Conservation (phyloP, 2,329 filamentous ascomycete genomes). For the Pseudogymnoascus sp. region DNA sequence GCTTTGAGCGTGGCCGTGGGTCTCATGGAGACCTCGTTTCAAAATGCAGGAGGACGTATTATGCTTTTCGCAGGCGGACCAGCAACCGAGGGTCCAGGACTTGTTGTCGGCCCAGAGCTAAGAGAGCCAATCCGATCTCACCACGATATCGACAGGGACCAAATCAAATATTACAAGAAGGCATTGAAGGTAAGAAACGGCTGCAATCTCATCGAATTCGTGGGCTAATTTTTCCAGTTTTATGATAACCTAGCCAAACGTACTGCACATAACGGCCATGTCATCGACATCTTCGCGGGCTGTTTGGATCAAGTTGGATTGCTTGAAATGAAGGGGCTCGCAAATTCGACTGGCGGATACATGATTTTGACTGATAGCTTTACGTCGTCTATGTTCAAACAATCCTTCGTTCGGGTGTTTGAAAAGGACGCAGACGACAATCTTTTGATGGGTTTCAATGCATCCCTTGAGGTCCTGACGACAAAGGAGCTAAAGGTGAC, state of each 20-base stretch:
- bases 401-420: conserved; percentile 94
- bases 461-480: conserved; percentile 86
- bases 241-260: conserved; percentile 92
- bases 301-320: conserved; percentile 96
- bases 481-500: conserved; percentile 98
- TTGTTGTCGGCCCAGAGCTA: conserved; percentile 92
- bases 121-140: conserved; percentile 96
- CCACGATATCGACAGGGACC: conserved; percentile 97
- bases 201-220: neutral
- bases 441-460: conserved; percentile 96
- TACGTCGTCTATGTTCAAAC: conserved; percentile 98
- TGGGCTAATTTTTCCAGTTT: conserved; percentile 49
- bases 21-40: conserved; percentile 86
- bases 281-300: conserved; percentile 95
- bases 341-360: conserved; percentile 92
- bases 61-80: conserved; percentile 97
- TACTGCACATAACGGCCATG: conserved; percentile 90
- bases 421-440: conserved; percentile 95
- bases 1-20: conserved; percentile 94
- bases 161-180: conserved; percentile 99
- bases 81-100: conserved; percentile 90
- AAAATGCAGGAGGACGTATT: conserved; percentile 87
- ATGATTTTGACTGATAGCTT: conserved; percentile 99
- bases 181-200: conserved; percentile 66
- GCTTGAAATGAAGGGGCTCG: conserved; percentile 94